These are phyloP conservation scores for Cyberlindnera petersonii DNA, from an alignment of 805 yeast genomes.

Conservation along the genomic window DNA sequence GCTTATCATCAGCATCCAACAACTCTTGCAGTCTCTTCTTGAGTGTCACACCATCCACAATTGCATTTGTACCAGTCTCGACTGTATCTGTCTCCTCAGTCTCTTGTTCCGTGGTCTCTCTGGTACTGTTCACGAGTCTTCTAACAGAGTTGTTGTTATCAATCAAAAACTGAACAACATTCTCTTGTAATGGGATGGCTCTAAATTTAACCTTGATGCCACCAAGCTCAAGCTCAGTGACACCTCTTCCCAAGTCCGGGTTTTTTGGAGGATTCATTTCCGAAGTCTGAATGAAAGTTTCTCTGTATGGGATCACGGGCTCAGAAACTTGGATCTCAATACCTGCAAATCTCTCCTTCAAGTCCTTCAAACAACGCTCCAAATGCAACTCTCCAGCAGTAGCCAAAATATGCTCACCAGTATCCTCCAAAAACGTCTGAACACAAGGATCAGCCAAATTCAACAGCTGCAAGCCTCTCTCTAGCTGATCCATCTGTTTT, in stretches of 20 bases:
- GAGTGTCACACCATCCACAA: conserved; percentile 30
- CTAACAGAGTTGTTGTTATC: conserved; percentile 43
- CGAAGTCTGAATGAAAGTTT: conserved; percentile 57
- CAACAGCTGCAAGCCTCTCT: conserved; percentile 70
- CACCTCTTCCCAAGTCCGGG: conserved; percentile 46
- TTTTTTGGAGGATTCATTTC: conserved; percentile 50
- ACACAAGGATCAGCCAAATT: conserved; percentile 95
- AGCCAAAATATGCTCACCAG: conserved; percentile 89
- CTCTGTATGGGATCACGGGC: conserved; percentile 93
- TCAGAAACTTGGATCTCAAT: conserved; percentile 81
- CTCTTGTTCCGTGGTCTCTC: conserved; percentile 15
- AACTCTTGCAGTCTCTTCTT: conserved; percentile 31
- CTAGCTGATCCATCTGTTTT: conserved; percentile 68
- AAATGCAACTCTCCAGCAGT: conserved; percentile 97
- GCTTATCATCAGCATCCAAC: conserved; percentile 27
- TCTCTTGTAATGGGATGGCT: conserved; percentile 53
- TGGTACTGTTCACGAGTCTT: conserved; percentile 27
- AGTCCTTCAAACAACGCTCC: conserved; percentile 89
- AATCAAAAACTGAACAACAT: conserved; percentile 45
- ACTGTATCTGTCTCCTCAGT: conserved; percentile 23
- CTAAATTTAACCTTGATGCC: conserved; percentile 39
- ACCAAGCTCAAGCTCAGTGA: conserved; percentile 47
- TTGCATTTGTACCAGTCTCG: conserved; percentile 22
- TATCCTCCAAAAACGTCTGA: conserved; percentile 77
- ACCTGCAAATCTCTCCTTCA: conserved; percentile 87